Base-by-base conservation (phyloP, 164 flowering plant genomes). In the Aristolochia fimbriata region DNA sequence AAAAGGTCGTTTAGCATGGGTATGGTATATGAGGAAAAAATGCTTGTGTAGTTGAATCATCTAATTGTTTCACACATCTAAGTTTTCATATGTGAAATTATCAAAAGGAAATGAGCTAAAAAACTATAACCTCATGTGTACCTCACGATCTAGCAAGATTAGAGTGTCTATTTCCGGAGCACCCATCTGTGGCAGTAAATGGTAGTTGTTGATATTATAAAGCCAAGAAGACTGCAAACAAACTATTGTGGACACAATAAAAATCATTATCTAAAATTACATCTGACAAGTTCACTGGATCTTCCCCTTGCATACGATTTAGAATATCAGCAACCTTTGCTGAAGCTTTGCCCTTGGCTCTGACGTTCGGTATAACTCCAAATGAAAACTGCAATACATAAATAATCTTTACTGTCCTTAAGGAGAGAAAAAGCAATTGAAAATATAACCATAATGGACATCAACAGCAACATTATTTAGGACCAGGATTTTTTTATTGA, bases 331-430 rank as follows among this genome's bases (percentile, higher is more conserved):
- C 88, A 48, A 93, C 87, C 68, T 86, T 82, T 25, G 81, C 82
- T 59, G 99, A 85, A 74, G 82, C 84, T 77, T 81, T 93, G 33
- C 99, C 99, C 74, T 93, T 93, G 9, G 99, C 97, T 68, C 96
- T 82, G 67, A 93, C 82, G 81, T 88, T 81, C 25, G 96, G 96
- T 70, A 93, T 90, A 49, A 85, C 62, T 56, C 99, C 99, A 73
- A 81, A 86, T 58, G 83, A 70, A 71, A 77, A 85, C 99, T 93
- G 57, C 20, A 71, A 50, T 6, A 25, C 16, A 71, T 41, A 65
- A 45, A 15, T 31, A 58, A 22, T 16, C 25, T 31, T 22, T 37
- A 25, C 31, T 48, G 15, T 47, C 12, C 16, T 12, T 24, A 21
- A 58, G 43, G 54, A 30, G 7, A 52, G 45, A 33, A 46, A 20